A percentile compares a stretch with the other conserved stretches of the same genome.
These are phyloP conservation scores for Solanum hybrid DNA, from an alignment of 305 asterid species.

Conservation along the genomic window DNA sequence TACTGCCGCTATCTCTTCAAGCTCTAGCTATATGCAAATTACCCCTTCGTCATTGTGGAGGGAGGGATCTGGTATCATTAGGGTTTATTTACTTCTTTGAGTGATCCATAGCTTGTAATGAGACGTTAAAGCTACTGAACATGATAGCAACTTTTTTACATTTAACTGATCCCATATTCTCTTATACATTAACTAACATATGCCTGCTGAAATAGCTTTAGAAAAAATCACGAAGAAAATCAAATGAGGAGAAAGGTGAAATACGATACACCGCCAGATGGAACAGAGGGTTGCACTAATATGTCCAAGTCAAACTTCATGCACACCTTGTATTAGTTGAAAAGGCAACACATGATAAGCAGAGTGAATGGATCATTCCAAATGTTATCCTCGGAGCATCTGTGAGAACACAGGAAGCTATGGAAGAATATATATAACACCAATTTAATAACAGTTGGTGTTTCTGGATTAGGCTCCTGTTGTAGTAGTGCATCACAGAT, in stretches of 20 bases:
- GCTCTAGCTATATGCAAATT: neutral
- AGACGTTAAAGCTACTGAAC: neutral
- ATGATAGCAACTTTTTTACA: neutral
- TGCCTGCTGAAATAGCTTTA: neutral
- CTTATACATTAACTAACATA: neutral
- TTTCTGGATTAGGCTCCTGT: neutral
- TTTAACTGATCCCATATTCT: neutral
- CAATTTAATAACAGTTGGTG: neutral
- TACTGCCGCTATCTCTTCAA: neutral
- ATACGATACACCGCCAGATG: neutral
- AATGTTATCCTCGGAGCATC: neutral
- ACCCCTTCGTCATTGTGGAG: neutral
- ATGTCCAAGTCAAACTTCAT: neutral
- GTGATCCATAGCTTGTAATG: neutral
- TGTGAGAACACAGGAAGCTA: neutral
- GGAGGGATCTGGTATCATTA: neutral
- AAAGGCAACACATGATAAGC: neutral
- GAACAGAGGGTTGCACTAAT: neutral
- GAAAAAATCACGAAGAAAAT: neutral
- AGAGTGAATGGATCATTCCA: neutral
- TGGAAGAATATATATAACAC: neutral
- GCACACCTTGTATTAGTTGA: neutral
- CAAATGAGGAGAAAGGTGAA: too few relatives aligned
- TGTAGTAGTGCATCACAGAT: neutral
- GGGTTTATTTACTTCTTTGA: neutral